Evolutionary conservation across 2,329 filamentous ascomycete species (phyloP).

Genomic region (Cladosporium sp.): DNA sequence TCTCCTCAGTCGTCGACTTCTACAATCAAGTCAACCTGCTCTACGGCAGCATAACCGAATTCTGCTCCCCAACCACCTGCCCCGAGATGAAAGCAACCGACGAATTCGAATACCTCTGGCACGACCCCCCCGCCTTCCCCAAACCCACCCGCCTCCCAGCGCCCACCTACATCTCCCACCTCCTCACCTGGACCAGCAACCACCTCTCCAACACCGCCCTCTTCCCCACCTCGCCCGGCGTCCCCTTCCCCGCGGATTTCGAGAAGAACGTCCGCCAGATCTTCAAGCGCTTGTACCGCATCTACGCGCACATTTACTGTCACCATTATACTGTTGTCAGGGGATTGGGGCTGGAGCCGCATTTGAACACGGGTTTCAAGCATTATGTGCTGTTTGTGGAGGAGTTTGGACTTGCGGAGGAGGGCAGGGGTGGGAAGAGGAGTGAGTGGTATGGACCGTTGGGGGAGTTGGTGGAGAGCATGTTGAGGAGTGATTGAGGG

Average conservation of each 20-base stretch:
- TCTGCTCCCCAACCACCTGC: conserved; percentile 94
- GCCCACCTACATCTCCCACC: conserved; percentile 93
- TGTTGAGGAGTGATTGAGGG: conserved; percentile 81
- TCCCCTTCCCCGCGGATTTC: conserved; percentile 89
- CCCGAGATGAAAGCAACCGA: conserved; percentile 99
- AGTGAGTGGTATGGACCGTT: conserved; percentile 93
- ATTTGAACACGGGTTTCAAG: conserved; percentile 99
- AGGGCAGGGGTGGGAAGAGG: conserved; percentile 53
- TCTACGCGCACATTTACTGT: conserved; percentile 97
- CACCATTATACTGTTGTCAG: conserved; percentile 96
- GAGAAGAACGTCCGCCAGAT: conserved; percentile 93
- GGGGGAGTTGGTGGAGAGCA: conserved; percentile 94
- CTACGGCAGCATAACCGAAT: conserved; percentile 97
- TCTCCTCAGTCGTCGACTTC: conserved; percentile 88
- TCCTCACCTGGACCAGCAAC: conserved; percentile 94
- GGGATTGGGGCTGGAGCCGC: conserved; percentile 89
- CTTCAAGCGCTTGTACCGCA: conserved; percentile 98
- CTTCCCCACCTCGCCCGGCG: conserved; percentile 69
- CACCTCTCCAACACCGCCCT: conserved; percentile 94
- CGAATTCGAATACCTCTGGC: conserved; percentile 99
- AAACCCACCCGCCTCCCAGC: conserved; percentile 97
- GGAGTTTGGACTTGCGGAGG: conserved; percentile 86
- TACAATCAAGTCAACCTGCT: conserved; percentile 99
- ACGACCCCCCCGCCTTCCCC: conserved; percentile 90
- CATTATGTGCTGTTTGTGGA: conserved; percentile 99